These are phyloP conservation scores for Pseudogymnoascus sp. DNA, from an alignment of 2,329 filamentous ascomycete genomes.

Conservation along the genomic window DNA sequence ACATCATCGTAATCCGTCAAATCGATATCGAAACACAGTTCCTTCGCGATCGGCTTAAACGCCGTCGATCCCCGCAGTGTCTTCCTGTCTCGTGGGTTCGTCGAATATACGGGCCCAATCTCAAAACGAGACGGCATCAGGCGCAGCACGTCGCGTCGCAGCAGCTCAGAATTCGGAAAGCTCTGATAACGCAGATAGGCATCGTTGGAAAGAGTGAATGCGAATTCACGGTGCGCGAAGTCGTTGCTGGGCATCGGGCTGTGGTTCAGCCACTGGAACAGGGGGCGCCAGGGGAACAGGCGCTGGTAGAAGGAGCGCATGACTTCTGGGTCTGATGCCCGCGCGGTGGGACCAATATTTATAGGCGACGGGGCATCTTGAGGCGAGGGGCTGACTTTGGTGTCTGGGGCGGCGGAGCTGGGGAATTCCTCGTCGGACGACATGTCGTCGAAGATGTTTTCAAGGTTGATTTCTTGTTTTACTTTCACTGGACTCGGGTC, in stretches of 20 bases:
- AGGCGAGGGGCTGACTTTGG: slow-evolving; percentile 36
- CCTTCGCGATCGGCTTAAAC: slow-evolving; percentile 83
- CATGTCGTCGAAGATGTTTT: slow-evolving; percentile 49
- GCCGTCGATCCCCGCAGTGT: slow-evolving; percentile 68
- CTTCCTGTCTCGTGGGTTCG: slow-evolving; percentile 91
- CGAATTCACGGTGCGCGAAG: slow-evolving; percentile 90
- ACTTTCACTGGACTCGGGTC: slow-evolving; percentile 13
- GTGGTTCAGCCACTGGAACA: slow-evolving; percentile 98
- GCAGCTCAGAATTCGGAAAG: slow-evolving; percentile 57
- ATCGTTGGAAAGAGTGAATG: slow-evolving; percentile 87
- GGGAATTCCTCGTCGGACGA: slow-evolving; percentile 56
- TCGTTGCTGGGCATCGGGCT: slow-evolving; percentile 76
- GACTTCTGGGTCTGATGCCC: slow-evolving; percentile 66
- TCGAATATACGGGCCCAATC: slow-evolving; percentile 93
- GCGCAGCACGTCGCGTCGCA: slow-evolving; percentile 84
- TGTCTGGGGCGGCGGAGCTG: slow-evolving; percentile 33
- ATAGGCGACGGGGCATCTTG: slow-evolving; percentile 36
- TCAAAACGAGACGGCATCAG: slow-evolving; percentile 91
- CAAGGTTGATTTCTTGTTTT: slow-evolving; percentile 44
- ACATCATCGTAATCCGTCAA: slow-evolving; percentile 98
- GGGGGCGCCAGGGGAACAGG: slow-evolving; percentile 84
- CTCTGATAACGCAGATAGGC: slow-evolving; percentile 89
- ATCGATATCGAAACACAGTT: slow-evolving; percentile 98
- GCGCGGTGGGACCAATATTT: slow-evolving; percentile 29
- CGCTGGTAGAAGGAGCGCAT: slow-evolving; percentile 94